Conservation (phyloP, 306 rosid genomes). For the Clitoria ternatea region DNA sequence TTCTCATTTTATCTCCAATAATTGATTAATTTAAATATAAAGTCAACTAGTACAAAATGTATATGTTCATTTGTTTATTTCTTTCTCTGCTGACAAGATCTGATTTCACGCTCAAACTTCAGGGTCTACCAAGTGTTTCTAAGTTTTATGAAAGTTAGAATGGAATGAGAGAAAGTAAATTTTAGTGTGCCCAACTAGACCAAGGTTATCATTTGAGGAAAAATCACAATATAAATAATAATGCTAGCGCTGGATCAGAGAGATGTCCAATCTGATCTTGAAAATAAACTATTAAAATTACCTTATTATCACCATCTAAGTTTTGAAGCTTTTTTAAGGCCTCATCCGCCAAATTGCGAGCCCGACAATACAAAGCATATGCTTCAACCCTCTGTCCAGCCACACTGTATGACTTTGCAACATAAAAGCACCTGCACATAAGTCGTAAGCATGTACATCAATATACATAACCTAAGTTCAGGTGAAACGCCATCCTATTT, state of each 20-base stretch:
- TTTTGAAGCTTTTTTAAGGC: conserved; percentile 34
- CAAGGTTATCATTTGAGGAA: background rate
- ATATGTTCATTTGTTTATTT: conserved; percentile 5
- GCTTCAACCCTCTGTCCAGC: conserved; percentile 96
- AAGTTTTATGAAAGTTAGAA: conserved; percentile 1
- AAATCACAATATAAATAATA: background rate
- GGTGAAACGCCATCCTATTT: background rate
- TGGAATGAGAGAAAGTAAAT: background rate
- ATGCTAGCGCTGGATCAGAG: background rate
- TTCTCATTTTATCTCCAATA: no score
- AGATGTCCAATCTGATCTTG: background rate
- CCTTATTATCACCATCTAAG: conserved; percentile 33
- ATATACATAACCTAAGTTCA: background rate
- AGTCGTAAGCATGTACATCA: background rate
- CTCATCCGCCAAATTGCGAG: conserved; percentile 50
- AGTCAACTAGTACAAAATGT: background rate
- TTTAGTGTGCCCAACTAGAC: background rate
- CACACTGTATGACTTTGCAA: conserved; percentile 83
- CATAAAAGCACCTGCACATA: conserved; percentile 74
- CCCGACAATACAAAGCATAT: conserved; percentile 68
- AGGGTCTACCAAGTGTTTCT: background rate
- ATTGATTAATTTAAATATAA: no score
- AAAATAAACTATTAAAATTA: conserved; percentile 11
- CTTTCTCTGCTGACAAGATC: background rate
- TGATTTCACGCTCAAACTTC: conserved; percentile 1